phyloP scores from a whole-genome alignment of 441 rosid species.

The Eutrema salsugineum region DNA sequence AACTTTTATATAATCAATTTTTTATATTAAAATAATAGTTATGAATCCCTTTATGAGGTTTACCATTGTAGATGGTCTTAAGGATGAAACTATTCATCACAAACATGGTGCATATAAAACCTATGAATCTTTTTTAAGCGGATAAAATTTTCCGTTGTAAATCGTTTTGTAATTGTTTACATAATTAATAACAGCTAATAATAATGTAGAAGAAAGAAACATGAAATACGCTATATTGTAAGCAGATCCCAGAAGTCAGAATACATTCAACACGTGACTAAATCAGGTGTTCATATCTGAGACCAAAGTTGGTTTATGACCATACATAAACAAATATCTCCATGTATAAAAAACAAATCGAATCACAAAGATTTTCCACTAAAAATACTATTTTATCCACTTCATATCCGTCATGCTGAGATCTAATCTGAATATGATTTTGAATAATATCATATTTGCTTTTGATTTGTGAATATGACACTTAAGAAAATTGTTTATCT shows the following conservation, averaged over 20 bases:
- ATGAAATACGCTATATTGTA: background rate
- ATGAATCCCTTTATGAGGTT: too few relatives aligned
- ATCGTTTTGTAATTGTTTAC: too few relatives aligned
- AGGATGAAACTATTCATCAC: too few relatives aligned
- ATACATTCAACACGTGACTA: constrained; percentile 21
- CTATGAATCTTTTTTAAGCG: too few relatives aligned
- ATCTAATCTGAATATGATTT: constrained; percentile 10
- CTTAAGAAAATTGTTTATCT: background rate
- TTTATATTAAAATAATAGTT: too few relatives aligned
- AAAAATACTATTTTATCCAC: constrained; percentile 8
- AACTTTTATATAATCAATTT: too few relatives aligned
- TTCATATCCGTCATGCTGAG: background rate
- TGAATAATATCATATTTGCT: background rate
- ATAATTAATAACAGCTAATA: too few relatives aligned
- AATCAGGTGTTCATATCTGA: constrained; percentile 16
- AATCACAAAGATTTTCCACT: constrained; percentile 12
- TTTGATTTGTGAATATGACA: background rate
- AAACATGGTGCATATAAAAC: too few relatives aligned
- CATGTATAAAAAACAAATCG: background rate
- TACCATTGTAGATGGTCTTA: too few relatives aligned
- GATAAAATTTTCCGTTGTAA: too few relatives aligned
- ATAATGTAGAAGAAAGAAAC: too few relatives aligned
- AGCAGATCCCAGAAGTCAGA: background rate
- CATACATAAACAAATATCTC: constrained; percentile 13
- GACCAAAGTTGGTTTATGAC: background rate